phyloP scores from a whole-genome alignment of 2,329 filamentous ascomycete genomes.

The Phialophora expanda region DNA sequence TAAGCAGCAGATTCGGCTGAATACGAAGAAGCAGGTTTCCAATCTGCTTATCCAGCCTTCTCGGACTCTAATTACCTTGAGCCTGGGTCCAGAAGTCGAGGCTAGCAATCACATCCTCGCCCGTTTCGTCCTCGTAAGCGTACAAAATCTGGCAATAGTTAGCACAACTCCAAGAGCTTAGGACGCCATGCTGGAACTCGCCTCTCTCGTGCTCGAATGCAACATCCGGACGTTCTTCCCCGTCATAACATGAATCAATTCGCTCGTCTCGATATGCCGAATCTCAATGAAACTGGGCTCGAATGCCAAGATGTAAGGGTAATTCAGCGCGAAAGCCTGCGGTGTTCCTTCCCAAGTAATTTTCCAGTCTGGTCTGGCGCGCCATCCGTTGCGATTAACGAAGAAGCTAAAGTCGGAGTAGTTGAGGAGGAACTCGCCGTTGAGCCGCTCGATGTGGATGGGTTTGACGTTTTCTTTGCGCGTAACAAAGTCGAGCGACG shows the following conservation, averaged over 20 bases:
- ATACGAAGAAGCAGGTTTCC: constrained; percentile 7
- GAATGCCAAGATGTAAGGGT: constrained; percentile 96
- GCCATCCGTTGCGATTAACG: constrained; percentile 97
- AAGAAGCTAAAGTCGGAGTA: constrained; percentile 99
- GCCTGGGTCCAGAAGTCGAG: constrained; percentile 85
- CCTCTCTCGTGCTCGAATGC: constrained; percentile 95
- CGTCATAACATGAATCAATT: constrained; percentile 89
- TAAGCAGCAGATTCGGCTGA: not conserved
- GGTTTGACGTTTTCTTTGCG: constrained; percentile 91
- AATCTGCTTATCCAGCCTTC: constrained; percentile 8
- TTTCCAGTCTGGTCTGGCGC: constrained; percentile 92
- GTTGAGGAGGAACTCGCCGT: constrained; percentile 95
- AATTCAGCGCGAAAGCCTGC: constrained; percentile 89
- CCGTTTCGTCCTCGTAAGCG: constrained; percentile 93
- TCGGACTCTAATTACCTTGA: constrained; percentile 22
- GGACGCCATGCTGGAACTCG: constrained; percentile 58
- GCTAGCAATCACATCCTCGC: constrained; percentile 90
- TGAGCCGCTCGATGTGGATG: constrained; percentile 95
- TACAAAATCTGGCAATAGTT: constrained; percentile 78
- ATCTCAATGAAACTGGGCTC: constrained; percentile 98
- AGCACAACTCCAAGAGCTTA: constrained; percentile 5
- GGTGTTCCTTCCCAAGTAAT: constrained; percentile 97
- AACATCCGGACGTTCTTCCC: constrained; percentile 97
- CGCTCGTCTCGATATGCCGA: constrained; percentile 89
- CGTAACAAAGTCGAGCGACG: constrained; percentile 94